These are phyloP conservation scores for Clavaria fumosa DNA, from an alignment of 768 basidiomycete species.

Conservation along the genomic window DNA sequence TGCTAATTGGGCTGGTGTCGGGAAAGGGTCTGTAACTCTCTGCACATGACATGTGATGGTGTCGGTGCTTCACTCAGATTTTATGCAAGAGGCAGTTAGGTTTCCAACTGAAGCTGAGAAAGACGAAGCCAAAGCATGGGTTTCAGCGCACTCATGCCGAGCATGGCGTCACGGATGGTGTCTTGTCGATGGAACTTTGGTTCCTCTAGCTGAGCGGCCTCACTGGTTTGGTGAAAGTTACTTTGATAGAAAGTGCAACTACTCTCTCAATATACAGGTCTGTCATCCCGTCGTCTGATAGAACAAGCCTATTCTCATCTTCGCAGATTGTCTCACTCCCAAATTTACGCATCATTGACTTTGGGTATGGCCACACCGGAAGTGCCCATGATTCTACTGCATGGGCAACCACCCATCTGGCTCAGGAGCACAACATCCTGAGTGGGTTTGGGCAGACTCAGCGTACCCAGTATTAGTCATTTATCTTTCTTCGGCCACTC, in stretches of 20 bases:
- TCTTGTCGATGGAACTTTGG: conserved; percentile 24
- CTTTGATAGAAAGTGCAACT: conserved; percentile 25
- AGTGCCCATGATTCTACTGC: conserved; percentile 22
- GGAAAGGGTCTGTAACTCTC: conserved; percentile 18
- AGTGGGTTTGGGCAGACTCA: conserved; percentile 25
- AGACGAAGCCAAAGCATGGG: conserved; percentile 24
- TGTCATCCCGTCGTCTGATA: conserved; percentile 12
- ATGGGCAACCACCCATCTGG: conserved; percentile 13
- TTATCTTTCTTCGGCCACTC: neutral
- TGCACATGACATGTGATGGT: conserved; percentile 18
- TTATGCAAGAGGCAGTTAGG: conserved; percentile 15
- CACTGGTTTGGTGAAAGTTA: conserved; percentile 22
- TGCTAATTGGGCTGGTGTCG: conserved; percentile 23
- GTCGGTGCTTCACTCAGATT: conserved; percentile 15
- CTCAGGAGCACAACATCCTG: conserved; percentile 13
- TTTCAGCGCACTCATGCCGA: conserved; percentile 18
- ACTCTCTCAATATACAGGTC: conserved; percentile 24
- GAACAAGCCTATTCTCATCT: conserved; percentile 11
- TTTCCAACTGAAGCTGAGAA: conserved; percentile 20
- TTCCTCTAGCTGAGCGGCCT: conserved; percentile 20
- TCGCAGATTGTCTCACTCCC: conserved; percentile 20
- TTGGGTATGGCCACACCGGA: conserved; percentile 16
- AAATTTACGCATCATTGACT: conserved; percentile 24
- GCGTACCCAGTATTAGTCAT: conserved; percentile 21
- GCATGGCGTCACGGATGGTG: conserved; percentile 24